These are phyloP conservation scores for Uronychia setigera DNA, from an alignment of 73 alveolate species.

Conservation along the genomic window DNA sequence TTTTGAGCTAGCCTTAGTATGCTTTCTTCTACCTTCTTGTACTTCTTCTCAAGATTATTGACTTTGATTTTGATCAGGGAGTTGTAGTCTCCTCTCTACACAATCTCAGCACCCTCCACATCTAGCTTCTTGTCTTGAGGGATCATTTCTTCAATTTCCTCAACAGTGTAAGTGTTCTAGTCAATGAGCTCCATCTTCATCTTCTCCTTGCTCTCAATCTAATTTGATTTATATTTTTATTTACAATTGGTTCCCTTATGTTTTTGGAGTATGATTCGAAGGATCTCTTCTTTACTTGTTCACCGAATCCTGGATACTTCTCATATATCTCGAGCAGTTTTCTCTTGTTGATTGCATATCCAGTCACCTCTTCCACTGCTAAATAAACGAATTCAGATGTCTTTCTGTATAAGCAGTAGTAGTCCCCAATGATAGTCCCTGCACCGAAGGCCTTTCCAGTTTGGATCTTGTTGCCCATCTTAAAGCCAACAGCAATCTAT, in stretches of 20 bases:
- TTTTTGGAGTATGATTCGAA: background rate
- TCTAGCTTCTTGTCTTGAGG: background rate
- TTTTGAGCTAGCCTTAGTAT: background rate
- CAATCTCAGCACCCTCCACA: background rate
- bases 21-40: background rate
- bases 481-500: constrained; percentile 21
- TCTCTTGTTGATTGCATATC: constrained; percentile 29
- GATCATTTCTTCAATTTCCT: background rate
- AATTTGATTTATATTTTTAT: background rate
- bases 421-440: constrained; percentile 41
- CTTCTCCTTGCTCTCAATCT: background rate
- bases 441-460: constrained; percentile 17
- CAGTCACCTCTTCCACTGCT: constrained; percentile 21
- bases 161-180: background rate
- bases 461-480: constrained; percentile 2
- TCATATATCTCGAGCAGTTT: constrained; percentile 17
- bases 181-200: background rate
- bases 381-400: constrained; percentile 28
- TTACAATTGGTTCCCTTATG: background rate
- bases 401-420: constrained; percentile 10
- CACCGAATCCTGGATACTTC: constrained; percentile 20
- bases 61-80: background rate
- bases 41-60: background rate
- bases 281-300: constrained; percentile 9
- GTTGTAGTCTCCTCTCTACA: background rate